A percentile compares a stretch with the other conserved stretches of the same genome.
These are phyloP conservation scores for Penicillium palitans DNA, from an alignment of 2,329 filamentous ascomycete species.

Conservation along the genomic window DNA sequence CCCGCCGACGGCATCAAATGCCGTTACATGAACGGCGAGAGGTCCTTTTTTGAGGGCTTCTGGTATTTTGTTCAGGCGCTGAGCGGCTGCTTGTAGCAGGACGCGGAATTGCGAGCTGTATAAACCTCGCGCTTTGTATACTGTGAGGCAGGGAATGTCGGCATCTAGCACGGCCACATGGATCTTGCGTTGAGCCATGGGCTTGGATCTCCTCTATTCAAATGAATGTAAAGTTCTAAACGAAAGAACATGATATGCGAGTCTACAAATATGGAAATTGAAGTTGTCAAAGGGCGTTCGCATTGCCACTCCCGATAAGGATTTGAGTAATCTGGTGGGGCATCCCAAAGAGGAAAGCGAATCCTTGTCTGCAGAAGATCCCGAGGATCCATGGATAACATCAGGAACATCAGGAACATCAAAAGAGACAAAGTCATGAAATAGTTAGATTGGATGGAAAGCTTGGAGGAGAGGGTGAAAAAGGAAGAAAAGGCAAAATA, in stretches of 20 bases:
- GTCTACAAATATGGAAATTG: background rate
- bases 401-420: background rate
- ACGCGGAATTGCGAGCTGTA: constrained; percentile 39
- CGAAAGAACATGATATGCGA: background rate
- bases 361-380: constrained; percentile 14
- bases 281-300: constrained; percentile 10
- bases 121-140: constrained; percentile 36
- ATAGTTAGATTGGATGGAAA: no score
- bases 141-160: constrained; percentile 36
- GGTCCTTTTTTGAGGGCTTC: constrained; percentile 8
- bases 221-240: background rate
- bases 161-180: constrained; percentile 40
- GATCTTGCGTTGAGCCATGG: constrained; percentile 26
- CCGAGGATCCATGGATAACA: background rate
- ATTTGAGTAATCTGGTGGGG: constrained; percentile 24
- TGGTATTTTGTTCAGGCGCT: constrained; percentile 24
- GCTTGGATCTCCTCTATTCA: background rate
- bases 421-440: background rate
- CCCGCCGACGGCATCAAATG: constrained; percentile 37
- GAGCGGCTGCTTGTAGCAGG: constrained; percentile 34
- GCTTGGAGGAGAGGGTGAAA: background rate
- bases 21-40: constrained; percentile 31
- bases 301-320: constrained; percentile 23
- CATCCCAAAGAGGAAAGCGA: constrained; percentile 18
- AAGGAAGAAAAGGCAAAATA: background rate